Base-by-base conservation (phyloP, 2,329 filamentous ascomycete species). In the Aspergillus aculeatus region DNA sequence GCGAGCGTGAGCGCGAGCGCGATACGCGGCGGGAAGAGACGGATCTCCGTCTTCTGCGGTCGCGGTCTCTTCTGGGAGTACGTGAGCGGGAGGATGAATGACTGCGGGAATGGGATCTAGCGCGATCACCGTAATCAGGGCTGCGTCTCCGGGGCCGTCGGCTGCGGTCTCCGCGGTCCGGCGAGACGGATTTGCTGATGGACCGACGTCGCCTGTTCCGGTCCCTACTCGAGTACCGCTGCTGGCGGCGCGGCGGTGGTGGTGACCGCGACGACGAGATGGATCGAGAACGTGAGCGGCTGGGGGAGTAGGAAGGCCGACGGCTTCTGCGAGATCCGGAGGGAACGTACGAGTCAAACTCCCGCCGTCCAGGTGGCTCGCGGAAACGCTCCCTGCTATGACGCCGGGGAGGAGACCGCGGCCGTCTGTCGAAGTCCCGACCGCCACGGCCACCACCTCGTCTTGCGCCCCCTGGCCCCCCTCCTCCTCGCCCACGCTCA, bases 261-360 rank as follows among this genome's bases (percentile, higher is more conserved):
- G 71, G 35, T 14, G 35, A 75, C 51, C 70, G 67, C 50, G 73
- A 73, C 16, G 61, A 62, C 41, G 75, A 77, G n/a, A 64, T 63
- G 49, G 68, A 67, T 54, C 66, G 68, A n/a, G 74, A 75, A 35
- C 66, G 67, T 24, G 72, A 75, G 50, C 66, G 68, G 48, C 69
- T 70, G n/a, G 63, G 58, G 23, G 74, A 73, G 54, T 69, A 71
- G 29, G 76, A 75, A 44, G 66, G 58, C 12, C 75, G 76, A 58
- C 78, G 70, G 66, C 77, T 71, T 72, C 75, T 69, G 50, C 75
- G 71, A 21, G 71, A 65, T 50, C 78, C 78, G 23, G 75, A 68
- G 16, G 85, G 85, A 41, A 86, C 78, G 68, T 87, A 88, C 29
- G 82, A 80, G 69, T 88, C 85, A 59, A 78, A 77, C 56, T 82